Conservation (phyloP, 2,329 filamentous ascomycete genomes). For the Incumbomyces delicatus region DNA sequence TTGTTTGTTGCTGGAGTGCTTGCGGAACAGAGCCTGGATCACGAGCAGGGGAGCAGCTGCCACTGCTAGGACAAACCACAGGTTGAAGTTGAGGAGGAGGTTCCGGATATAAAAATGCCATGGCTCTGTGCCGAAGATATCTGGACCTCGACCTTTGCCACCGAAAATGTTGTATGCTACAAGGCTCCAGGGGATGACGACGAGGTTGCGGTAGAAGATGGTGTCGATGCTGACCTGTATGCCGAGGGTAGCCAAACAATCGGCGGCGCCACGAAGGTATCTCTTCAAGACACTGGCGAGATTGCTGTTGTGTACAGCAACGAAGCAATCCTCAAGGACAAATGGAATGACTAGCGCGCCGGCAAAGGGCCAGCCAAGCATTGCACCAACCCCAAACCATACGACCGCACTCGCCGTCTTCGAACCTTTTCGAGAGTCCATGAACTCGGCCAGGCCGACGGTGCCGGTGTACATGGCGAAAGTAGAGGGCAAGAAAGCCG, state of each 20-base stretch:
- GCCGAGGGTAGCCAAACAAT: constrained; percentile 56
- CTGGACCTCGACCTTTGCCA: constrained; percentile 63
- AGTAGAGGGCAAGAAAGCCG: constrained; percentile 80
- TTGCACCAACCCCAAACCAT: constrained; percentile 78
- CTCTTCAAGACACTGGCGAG: constrained; percentile 52
- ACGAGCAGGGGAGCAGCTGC: constrained; percentile 64
- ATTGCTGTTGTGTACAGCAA: constrained; percentile 42
- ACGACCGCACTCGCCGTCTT: constrained; percentile 76
- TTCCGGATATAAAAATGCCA: constrained; percentile 97
- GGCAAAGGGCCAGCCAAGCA: constrained; percentile 92
- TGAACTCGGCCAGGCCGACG: constrained; percentile 76
- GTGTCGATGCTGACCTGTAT: constrained; percentile 64
- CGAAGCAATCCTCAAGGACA: constrained; percentile 62
- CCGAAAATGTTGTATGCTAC: constrained; percentile 92
- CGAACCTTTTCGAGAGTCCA: constrained; percentile 74
- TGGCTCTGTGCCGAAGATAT: constrained; percentile 90
- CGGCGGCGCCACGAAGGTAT: constrained; percentile 56
- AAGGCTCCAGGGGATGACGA: constrained; percentile 80
- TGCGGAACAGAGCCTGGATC: constrained; percentile 57
- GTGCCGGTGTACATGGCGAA: constrained; percentile 95
- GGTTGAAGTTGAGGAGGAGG: constrained; percentile 83
- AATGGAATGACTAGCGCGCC: constrained; percentile 73
- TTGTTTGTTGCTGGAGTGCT: constrained; percentile 49
- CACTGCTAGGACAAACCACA: constrained; percentile 80
- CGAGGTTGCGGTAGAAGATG: constrained; percentile 73